Base-by-base conservation (phyloP, 345 rosid genomes). In the Lenwebbia sp. region DNA sequence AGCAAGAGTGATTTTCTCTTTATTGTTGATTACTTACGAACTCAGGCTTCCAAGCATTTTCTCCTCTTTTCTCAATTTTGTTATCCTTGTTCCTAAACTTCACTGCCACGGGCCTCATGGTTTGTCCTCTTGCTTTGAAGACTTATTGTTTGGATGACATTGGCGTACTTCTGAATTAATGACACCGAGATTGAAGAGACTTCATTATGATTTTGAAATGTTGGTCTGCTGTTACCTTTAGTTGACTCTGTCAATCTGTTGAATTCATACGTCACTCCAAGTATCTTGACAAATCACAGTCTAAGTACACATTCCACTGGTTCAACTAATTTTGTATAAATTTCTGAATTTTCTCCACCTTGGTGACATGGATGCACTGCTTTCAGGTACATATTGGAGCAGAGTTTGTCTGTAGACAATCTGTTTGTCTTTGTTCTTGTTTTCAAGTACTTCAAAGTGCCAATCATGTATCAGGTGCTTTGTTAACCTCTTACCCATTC, bases 371-470 rank as follows among this genome's bases (percentile, higher is more conserved):
- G 65, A 76, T 58, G 76, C 54, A 70, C 86, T 81, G 74, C 65
- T 91, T 93, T 89, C 95, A 97, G 99, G 88, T 97, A 97, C 84
- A 85, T 97, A 83, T 90, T 97, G 94, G 98, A 97, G 95, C 98
- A 97, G 91, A 97, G 98, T 89, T 93, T 96, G 91, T 97, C 99
- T 4, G 99, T 97, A 84, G 99, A 97, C 89, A 97, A 97, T 91
- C 92, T 97, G 85, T 97, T 97, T 86, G 96, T 97, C 89, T 97
- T 97, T 90, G 95, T 97, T 88, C 94, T 97, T 86, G 85, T 96
- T 86, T 97, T 97, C 94, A 96, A 94, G 90, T 97, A 96, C 89
- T 97, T 96, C 90, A 96, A 97, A 91, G 99, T 97, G 84, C 99
- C 99, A 85, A 87, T 86, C 55, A 88, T 85, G 92, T 97, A 95